Percentiles rank a stretch among this genome's conserved stretches.
Conservation (phyloP, 306 rosid genomes). For the Begonia loranthoides region DNA sequence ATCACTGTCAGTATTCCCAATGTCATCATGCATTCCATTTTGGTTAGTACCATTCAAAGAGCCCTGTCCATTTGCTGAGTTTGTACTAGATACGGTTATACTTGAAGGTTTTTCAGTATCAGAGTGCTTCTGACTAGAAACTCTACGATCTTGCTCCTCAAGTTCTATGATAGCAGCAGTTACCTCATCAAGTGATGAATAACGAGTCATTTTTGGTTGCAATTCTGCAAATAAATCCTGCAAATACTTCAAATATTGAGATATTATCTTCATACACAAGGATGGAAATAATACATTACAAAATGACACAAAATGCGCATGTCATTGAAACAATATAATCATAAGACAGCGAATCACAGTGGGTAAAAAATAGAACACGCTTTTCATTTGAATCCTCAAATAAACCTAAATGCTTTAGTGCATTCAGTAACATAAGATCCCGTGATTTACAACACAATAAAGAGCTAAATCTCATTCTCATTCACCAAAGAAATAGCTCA, state of each 20-base stretch:
- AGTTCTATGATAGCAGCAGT: slow-evolving; percentile 79
- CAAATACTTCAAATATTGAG: slow-evolving; percentile 13
- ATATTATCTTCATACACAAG: background rate
- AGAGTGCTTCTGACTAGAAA: slow-evolving; percentile 53
- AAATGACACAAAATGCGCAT: no score
- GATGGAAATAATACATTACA: no score
- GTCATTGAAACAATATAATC: no score
- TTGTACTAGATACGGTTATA: slow-evolving; percentile 28
- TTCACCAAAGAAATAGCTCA: no score
- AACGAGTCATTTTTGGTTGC: slow-evolving; percentile 87
- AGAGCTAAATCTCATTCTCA: no score
- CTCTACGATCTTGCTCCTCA: slow-evolving; percentile 60
- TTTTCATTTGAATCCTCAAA: no score
- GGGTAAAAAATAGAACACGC: no score
- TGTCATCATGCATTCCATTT: slow-evolving; percentile 53
- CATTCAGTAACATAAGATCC: no score
- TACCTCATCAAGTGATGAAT: slow-evolving; percentile 67
- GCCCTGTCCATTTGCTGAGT: slow-evolving; percentile 43
- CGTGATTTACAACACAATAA: background rate
- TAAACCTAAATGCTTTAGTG: no score
- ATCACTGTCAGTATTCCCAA: slow-evolving; percentile 63
- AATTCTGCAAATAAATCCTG: slow-evolving; percentile 93
- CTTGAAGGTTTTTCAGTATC: slow-evolving; percentile 50
- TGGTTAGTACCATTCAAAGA: slow-evolving; percentile 43
- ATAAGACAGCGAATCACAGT: background rate